Conservation (phyloP, 208 protist genomes). For the Phytomonas sp. region DNA sequence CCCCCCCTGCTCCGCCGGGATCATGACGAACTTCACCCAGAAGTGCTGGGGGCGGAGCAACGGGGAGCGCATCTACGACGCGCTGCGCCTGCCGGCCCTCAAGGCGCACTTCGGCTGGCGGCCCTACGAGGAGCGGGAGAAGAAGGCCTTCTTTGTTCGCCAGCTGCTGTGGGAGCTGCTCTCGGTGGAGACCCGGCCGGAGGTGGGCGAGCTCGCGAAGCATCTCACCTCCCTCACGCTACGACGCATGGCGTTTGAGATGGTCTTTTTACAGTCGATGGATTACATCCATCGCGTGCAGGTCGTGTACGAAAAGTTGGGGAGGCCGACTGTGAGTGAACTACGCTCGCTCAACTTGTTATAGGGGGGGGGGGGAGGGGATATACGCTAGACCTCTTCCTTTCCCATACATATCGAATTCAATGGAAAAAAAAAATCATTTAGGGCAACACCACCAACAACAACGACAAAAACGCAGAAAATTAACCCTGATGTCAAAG, state of each 20-base stretch:
- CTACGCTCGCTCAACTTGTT: slow-evolving; percentile 53
- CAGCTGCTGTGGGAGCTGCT: slow-evolving; percentile 77
- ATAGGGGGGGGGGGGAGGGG: slow-evolving; percentile 6
- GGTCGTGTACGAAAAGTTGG: slow-evolving; percentile 53
- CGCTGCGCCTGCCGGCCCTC: slow-evolving; percentile 59
- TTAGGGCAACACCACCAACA: too few species aligned
- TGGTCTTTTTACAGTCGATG: slow-evolving; percentile 82
- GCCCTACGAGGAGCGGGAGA: slow-evolving; percentile 73
- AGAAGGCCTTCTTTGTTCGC: slow-evolving; percentile 79
- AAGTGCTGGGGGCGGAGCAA: slow-evolving; percentile 86
- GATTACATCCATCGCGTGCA: slow-evolving; percentile 84
- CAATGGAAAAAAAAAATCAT: too few species aligned
- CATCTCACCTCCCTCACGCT: slow-evolving; percentile 49
- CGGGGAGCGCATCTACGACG: slow-evolving; percentile 82
- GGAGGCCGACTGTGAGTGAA: slow-evolving; percentile 53
- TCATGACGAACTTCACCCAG: slow-evolving; percentile 89
- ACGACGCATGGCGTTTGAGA: slow-evolving; percentile 73
- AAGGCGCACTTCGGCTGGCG: slow-evolving; percentile 66
- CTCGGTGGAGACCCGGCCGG: slow-evolving; percentile 39
- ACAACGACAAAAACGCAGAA: too few species aligned
- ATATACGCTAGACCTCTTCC: slow-evolving; percentile 7
- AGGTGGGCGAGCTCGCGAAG: slow-evolving; percentile 50
- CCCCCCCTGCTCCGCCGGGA: slow-evolving; percentile 59
- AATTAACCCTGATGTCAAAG: too few species aligned
- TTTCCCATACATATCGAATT: slow-evolving; percentile 11